Base-by-base conservation (phyloP, 495 filamentous ascomycete species). In the Tuber microsphaerosporum region DNA sequence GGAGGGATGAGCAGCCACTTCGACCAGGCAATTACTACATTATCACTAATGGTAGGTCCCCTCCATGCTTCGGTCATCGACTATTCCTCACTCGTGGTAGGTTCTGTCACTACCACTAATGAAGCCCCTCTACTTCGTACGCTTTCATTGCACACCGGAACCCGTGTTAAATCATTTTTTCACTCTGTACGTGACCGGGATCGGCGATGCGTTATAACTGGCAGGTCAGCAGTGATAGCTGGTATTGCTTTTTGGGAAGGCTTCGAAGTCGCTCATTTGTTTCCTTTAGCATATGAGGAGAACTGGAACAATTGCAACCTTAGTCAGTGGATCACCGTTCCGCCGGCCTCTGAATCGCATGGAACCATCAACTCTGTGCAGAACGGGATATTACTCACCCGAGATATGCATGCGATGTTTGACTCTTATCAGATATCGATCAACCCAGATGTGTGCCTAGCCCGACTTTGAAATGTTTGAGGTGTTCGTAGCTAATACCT, bases 201-300 rank as follows among this genome's bases (percentile, higher is more conserved):
- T 77, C 65, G 68, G 45, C 71, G 82, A 77, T 85, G 84, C 70
- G 80, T 84, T 74, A 80, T 85, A 74, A 82, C 82, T 26, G 77
- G 82, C 31, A 48, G 76, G 72, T 70, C 74, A 46, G 79, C 75
- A 26, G 20, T 77, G 16, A 75, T 43, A 16, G 61, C 71, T 76
- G 73, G 48, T 26, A 9, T 56, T 56, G 26, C 48, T 72, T 48
- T 48, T 61, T 83, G 77, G 75, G 44, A 14, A 9, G 76, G 76
- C 44, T 86, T 85, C 69, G 76, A 85, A 39, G 82, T 81, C 71
- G 83, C 81, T 41, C 81, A 84, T 75, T 82, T 86, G 26, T 85
- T 85, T 76, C 84, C 83, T 81, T 16, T 79, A 48, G 82, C 80
- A n/a, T 77, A 83, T 71, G 79, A 84, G 74, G 70, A 48, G 17